These are phyloP conservation scores for Nemania diffusa DNA, from an alignment of 2,329 filamentous ascomycete genomes.

Conservation along the genomic window DNA sequence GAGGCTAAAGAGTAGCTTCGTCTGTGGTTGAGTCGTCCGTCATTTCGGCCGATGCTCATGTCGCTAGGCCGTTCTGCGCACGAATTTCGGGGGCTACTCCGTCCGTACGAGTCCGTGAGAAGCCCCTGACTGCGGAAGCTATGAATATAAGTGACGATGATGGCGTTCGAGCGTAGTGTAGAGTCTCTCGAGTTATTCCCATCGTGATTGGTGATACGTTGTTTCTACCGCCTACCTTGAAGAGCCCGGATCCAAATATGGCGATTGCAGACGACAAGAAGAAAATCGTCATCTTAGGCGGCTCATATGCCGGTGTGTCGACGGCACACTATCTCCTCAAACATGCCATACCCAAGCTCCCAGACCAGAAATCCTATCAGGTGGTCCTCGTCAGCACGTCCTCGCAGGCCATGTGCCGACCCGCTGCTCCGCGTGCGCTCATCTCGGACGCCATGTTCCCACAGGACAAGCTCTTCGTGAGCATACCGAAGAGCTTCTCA, in stretches of 20 bases:
- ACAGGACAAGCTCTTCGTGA: slow-evolving; percentile 58
- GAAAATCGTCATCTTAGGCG: slow-evolving; percentile 59
- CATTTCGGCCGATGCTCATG: slow-evolving; percentile 26
- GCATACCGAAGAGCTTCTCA: slow-evolving; percentile 52
- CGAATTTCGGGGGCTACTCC: slow-evolving; percentile 10
- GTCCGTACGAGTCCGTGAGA: slow-evolving; percentile 18
- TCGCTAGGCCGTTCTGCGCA: neutral
- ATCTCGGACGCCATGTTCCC: slow-evolving; percentile 57
- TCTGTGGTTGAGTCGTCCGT: slow-evolving; percentile 12
- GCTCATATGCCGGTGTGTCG: slow-evolving; percentile 62
- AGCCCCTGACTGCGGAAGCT: neutral
- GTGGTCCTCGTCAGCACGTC: slow-evolving; percentile 58
- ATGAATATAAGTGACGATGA: slow-evolving; percentile 18
- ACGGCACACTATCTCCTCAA: slow-evolving; percentile 64
- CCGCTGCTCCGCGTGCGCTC: slow-evolving; percentile 58
- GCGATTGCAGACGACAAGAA: slow-evolving; percentile 22
- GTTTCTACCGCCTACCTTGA: neutral
- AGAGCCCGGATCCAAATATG: slow-evolving; percentile 7
- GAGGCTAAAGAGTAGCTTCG: neutral
- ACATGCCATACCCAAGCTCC: slow-evolving; percentile 58
- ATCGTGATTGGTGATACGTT: neutral
- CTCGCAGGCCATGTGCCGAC: slow-evolving; percentile 55
- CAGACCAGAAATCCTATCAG: slow-evolving; percentile 52
- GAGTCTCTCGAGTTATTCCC: neutral
- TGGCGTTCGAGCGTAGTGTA: neutral